phyloP scores from a whole-genome alignment of 768 basidiomycete species.

The Russula emetica region DNA sequence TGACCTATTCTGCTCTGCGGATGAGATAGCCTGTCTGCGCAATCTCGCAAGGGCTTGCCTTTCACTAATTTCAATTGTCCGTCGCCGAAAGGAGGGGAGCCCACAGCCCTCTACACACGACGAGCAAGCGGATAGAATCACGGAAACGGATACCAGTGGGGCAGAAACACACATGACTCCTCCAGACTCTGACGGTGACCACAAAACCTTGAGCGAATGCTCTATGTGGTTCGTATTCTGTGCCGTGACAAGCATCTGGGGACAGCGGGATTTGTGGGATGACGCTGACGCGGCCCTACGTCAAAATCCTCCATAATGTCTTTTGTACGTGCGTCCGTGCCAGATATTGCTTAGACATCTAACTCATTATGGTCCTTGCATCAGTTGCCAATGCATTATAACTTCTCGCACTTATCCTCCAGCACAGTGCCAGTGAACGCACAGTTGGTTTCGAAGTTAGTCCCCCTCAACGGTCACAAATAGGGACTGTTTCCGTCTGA shows the following conservation, averaged over 20 bases:
- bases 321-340: neutral
- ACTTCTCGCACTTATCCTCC: neutral
- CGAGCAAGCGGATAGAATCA: conserved; percentile 7
- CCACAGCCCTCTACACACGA: neutral
- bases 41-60: conserved; percentile 70
- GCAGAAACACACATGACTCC: conserved; percentile 2
- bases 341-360: neutral
- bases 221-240: conserved; percentile 76
- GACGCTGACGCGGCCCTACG: conserved; percentile 50
- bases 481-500: too few species aligned
- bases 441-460: neutral
- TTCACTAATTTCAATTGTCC: conserved; percentile 29
- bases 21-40: conserved; percentile 74
- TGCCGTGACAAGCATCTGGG: conserved; percentile 64
- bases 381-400: neutral
- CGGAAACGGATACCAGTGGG: neutral
- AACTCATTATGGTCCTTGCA: neutral
- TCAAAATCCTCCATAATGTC: neutral
- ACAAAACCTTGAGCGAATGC: conserved; percentile 36
- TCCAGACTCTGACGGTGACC: neutral
- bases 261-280: conserved; percentile 75
- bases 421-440: neutral
- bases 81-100: conserved; percentile 3
- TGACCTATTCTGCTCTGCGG: conserved; percentile 64
- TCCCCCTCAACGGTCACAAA: neutral